Evolutionary conservation across 148 eudicot genomes (phyloP), one percentile per base, ranked within the genome.

Genomic region (Diospyros kaki): DNA sequence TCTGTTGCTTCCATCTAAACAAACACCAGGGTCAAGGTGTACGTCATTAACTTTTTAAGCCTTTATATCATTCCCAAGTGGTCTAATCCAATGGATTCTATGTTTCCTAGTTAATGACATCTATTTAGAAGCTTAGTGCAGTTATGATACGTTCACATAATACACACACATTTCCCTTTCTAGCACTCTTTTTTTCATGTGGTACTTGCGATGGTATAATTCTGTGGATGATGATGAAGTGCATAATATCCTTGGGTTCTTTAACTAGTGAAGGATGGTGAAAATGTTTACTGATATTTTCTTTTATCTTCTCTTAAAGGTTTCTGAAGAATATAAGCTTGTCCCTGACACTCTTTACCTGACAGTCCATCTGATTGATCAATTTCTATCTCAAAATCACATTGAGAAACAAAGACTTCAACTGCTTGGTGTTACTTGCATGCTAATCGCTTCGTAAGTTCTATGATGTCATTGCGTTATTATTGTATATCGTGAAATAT

Each of bases 401-500:
- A 81, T 93, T 63, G 97, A 87, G 69, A 93, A 88, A 77, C 93
- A 89, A 87, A 91, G 84, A 79, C 77, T 93, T 79, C 98, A 93
- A 84, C 82, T 93, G 75, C 91, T 93, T 72, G 98, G 98, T 62
- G 90, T 93, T 46, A 88, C 94, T 66, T 91, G 97, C 92, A 91
- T 93, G 98, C 84, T 93, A 71, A 91, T 93, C 80, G 92, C 98
- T 78, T 93, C 98, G 98, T 93, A 89, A 89, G 98, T 87, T 73
- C 70, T 81, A 52, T 13, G 50, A 6, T 18, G 53, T 55, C 4
- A 4, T 60, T 58, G 28, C 51, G 28, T 6, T 52, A 44, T 12
- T 38, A 41, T 45, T 41, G 28, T 5, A 13, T 68, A 4, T 2
- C 39, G 44, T 69, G 55, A 66, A 68, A 58, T 48, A 38, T 56